These are phyloP conservation scores for Scedosporium boydii DNA, from an alignment of 2,329 filamentous ascomycete species.

Conservation along the genomic window DNA sequence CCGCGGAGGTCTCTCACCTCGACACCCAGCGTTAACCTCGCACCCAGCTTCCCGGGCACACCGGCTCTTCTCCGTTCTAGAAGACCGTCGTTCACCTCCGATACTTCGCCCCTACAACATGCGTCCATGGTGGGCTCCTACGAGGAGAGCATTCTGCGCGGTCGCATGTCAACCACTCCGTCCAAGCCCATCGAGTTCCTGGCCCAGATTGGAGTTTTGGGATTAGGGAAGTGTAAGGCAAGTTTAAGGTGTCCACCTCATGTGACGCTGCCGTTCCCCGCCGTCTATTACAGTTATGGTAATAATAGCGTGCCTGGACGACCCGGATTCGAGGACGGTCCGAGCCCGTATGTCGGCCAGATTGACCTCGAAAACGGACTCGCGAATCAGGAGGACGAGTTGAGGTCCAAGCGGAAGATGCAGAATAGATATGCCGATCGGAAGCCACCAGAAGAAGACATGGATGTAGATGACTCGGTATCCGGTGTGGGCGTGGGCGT, in stretches of 20 bases:
- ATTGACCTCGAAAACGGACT: conserved; percentile 84
- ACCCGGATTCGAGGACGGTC: conserved; percentile 67
- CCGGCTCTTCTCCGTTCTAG: conserved; percentile 45
- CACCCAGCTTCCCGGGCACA: conserved; percentile 34
- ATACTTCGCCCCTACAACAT: conserved; percentile 70
- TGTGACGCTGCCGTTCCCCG: conserved; percentile 82
- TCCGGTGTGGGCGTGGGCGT: not conserved
- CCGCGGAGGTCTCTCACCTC: conserved; percentile 63
- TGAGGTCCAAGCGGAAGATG: conserved; percentile 37
- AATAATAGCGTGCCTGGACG: conserved; percentile 50
- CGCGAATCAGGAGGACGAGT: conserved; percentile 37
- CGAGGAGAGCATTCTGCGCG: conserved; percentile 89
- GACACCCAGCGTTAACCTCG: conserved; percentile 22
- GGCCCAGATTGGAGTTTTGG: conserved; percentile 89
- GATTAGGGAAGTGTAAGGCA: conserved; percentile 78
- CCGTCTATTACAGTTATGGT: conserved; percentile 91
- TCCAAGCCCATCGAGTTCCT: conserved; percentile 89
- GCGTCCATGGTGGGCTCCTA: conserved; percentile 97
- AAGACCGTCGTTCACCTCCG: conserved; percentile 62
- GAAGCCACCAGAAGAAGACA: conserved; percentile 25
- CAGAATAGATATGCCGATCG: conserved; percentile 33
- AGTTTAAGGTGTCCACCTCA: conserved; percentile 81
- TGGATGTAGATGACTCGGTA: conserved; percentile 12
- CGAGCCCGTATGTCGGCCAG: conserved; percentile 90
- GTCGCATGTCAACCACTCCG: conserved; percentile 92